Evolutionary conservation across 2,329 filamentous ascomycete species (phyloP), one percentile per base, ranked within the genome.

Genomic region (Aspergillus glaucus): DNA sequence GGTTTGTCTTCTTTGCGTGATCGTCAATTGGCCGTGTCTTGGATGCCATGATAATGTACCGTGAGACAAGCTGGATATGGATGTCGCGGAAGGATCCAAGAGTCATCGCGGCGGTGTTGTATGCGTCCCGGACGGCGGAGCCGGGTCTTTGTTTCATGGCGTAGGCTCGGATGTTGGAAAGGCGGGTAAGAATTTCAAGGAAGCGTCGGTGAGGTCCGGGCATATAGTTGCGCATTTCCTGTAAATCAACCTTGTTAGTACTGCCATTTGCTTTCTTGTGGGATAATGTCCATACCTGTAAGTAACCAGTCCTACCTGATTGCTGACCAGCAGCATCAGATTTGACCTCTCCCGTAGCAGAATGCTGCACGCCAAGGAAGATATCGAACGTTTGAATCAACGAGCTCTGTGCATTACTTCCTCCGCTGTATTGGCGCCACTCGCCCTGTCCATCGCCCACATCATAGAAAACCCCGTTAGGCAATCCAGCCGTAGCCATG

Each of bases 181-280:
- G 66, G 3, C 62, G 58, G 22, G 67, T 63, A n/a, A 79, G 59
- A 10, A 73, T 67, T 24, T 74, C 65, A 5, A 80, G 58, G 54
- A 79, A 79, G n/a, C 71, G 63, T 15, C 72, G 69, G 51, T 80
- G 77, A 3, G 73, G 68, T 0, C 74, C 73, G 2, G 77, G 77
- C 77, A 80, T 80, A 53, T 80, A 80, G 9, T 68, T 65, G 7
- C 76, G 69, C 75, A 79, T 79, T 57, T 79, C 75, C 58, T 74
- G 46, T 14, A 59, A 49, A 32, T 58, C 10, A 26, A 61, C 14
- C 21, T 49, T 36, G 48, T 40, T 37, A 47, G 36, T 10, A 36
- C 42, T 30, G 14, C 3, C 17, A 24, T 30, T 19, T 22, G 44
- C 26, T 28, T 28, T 28, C 40, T 19, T 12, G 19, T 3, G n/a